phyloP scores from a whole-genome alignment of 306 rosid genomes.

The Rosa chinensis region DNA sequence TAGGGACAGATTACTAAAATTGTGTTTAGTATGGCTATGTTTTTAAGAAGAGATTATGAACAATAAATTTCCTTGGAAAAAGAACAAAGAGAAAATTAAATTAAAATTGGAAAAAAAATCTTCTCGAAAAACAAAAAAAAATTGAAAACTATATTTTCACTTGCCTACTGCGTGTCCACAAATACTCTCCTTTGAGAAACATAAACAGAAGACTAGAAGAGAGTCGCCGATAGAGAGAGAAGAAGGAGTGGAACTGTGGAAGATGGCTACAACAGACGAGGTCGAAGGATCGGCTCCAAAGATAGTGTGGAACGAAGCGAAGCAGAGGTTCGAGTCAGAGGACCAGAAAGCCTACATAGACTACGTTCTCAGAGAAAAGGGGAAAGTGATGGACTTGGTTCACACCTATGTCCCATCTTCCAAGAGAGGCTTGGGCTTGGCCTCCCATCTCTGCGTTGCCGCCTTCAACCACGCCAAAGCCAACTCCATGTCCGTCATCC shows the following conservation, averaged over 20 bases:
- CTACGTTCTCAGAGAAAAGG: constrained; percentile 45
- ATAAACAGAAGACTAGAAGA: no score
- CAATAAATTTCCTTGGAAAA: no score
- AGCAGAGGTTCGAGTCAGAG: constrained; percentile 68
- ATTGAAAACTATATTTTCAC: not conserved
- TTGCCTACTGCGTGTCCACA: not conserved
- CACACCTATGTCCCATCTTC: constrained; percentile 88
- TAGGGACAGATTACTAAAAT: no score
- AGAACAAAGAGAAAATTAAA: no score
- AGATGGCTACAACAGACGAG: constrained; percentile 39
- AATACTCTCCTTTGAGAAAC: no score
- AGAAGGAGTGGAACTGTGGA: not conserved
- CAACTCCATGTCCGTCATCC: constrained; percentile 55
- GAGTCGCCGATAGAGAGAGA: not conserved
- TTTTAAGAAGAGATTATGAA: no score
- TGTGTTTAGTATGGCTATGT: no score
- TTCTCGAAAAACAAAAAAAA: no score
- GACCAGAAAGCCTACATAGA: constrained; percentile 73
- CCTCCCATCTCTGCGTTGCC: constrained; percentile 69
- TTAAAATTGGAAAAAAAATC: no score
- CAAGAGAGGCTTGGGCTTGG: constrained; percentile 84
- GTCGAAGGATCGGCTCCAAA: constrained; percentile 34
- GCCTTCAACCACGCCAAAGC: constrained; percentile 79
- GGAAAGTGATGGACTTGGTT: constrained; percentile 66
- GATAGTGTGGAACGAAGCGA: constrained; percentile 61